These are phyloP conservation scores for Mycena chlorophos DNA, from an alignment of 768 basidiomycete species.

Conservation along the genomic window DNA sequence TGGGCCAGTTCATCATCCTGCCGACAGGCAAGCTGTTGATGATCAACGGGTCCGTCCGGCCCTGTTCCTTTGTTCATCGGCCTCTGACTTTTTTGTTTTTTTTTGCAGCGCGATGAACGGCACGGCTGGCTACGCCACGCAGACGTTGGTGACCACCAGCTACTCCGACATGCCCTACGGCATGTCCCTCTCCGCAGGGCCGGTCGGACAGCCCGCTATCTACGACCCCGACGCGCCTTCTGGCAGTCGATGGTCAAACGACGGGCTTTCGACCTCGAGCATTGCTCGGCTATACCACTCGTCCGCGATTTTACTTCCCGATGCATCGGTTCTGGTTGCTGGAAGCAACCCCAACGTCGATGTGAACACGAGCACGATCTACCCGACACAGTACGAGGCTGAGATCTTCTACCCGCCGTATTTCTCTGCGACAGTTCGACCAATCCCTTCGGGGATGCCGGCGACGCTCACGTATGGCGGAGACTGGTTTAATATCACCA, in stretches of 20 bases:
- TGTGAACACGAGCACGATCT: conserved; percentile 59
- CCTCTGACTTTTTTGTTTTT: background rate
- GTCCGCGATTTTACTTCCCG: conserved; percentile 83
- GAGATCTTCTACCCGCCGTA: conserved; percentile 94
- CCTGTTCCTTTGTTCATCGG: background rate
- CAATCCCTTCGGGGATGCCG: conserved; percentile 69
- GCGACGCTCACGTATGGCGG: conserved; percentile 84
- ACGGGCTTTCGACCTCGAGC: conserved; percentile 56
- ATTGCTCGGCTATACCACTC: conserved; percentile 92
- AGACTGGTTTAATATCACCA: conserved; percentile 67
- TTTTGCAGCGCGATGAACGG: conserved; percentile 63
- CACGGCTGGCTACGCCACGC: conserved; percentile 81
- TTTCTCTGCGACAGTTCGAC: conserved; percentile 69
- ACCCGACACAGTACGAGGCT: conserved; percentile 76
- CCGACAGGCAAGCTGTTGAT: conserved; percentile 78
- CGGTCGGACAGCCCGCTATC: conserved; percentile 75
- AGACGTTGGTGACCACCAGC: conserved; percentile 47
- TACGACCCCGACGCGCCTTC: conserved; percentile 75
- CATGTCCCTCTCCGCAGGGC: conserved; percentile 77
- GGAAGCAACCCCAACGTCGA: conserved; percentile 95
- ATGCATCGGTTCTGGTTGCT: conserved; percentile 82
- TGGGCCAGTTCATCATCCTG: conserved; percentile 90
- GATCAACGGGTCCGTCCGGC: conserved; percentile 60
- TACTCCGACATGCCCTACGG: conserved; percentile 63
- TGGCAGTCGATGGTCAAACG: conserved; percentile 75